Base-by-base conservation (phyloP, 2,329 filamentous ascomycete species). In the Fusarium temperatum region DNA sequence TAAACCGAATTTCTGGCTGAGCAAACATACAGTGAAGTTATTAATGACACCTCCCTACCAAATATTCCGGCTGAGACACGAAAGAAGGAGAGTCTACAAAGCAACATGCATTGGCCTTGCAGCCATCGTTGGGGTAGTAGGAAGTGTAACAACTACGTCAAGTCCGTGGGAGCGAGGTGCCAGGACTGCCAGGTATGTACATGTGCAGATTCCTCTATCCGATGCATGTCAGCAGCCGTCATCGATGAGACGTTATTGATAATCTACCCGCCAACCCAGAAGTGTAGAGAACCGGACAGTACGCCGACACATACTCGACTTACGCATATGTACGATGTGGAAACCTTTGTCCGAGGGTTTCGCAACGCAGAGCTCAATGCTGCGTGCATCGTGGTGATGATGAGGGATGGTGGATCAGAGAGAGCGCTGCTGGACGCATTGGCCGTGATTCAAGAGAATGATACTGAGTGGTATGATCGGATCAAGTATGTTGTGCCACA, bases 41-140 rank as follows among this genome's bases (percentile, higher is more conserved):
- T 58, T 28, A 64, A 41, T 39, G 26, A 70, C 30, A 51, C 39
- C 20, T 14, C 50, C 24, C 42, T 48, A 55, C 18, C 62, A 41
- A 41, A 35, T 53, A 44, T 64, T 35, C 17, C 36, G 26, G 35
- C n/a, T 35, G 35, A 65, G 30, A 47, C 41, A 45, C 36, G 38
- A 39, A 47, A 62, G 44, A 56, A 24, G 22, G 45, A 42, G n/a
- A 41, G 11, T 28, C 28, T 39, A 36, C 30, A 32, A 35, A 62
- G 35, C 44, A 57, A 38, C n/a, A 78, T 78, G 75, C 67, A 58
- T 30, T 77, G 75, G 75, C 75, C 75, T 38, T 77, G 75, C 53
- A 78, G 71, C 48, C 72, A 78, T 47, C 62, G 60, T 11, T 78
- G 75, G 72, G 75, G 75, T 38, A 68, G 73, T 30, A 70, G 74